Percentiles rank a stretch among this genome's conserved stretches.
Conservation (phyloP, 202 grass and related monocot species). For the Bolboschoenoplectus hybrid region DNA sequence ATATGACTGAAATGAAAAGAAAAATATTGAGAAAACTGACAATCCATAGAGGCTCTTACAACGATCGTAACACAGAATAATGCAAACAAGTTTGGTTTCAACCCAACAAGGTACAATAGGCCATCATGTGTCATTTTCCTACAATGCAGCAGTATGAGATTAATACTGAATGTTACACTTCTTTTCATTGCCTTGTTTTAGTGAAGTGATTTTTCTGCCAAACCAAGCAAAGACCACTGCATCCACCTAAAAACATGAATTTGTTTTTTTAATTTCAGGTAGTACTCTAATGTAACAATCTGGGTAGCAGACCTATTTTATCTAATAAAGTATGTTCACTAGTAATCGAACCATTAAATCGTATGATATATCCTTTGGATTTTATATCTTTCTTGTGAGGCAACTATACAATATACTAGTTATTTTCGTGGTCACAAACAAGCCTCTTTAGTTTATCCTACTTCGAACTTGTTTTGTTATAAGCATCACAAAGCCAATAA, state of each 20-base stretch:
- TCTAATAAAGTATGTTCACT: background rate
- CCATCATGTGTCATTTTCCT: slow-evolving; percentile 30
- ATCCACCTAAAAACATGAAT: background rate
- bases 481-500: background rate
- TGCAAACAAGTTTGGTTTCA: background rate
- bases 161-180: slow-evolving; percentile 4
- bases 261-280: too few species aligned
- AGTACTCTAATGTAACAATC: background rate
- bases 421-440: background rate
- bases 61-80: background rate
- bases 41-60: background rate
- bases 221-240: background rate
- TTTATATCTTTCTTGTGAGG: background rate
- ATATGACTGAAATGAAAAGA: slow-evolving; percentile 71
- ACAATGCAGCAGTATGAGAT: slow-evolving; percentile 33
- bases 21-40: slow-evolving; percentile 40
- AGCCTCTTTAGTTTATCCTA: background rate
- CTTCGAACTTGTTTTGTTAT: background rate
- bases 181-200: background rate
- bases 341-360: background rate
- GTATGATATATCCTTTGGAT: background rate
- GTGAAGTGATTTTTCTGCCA: background rate
- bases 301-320: background rate
- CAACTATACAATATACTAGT: background rate
- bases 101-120: background rate